Conservation (phyloP, 225 moss, liverwort and hornwort species). For the Sphagnum tenellum region DNA sequence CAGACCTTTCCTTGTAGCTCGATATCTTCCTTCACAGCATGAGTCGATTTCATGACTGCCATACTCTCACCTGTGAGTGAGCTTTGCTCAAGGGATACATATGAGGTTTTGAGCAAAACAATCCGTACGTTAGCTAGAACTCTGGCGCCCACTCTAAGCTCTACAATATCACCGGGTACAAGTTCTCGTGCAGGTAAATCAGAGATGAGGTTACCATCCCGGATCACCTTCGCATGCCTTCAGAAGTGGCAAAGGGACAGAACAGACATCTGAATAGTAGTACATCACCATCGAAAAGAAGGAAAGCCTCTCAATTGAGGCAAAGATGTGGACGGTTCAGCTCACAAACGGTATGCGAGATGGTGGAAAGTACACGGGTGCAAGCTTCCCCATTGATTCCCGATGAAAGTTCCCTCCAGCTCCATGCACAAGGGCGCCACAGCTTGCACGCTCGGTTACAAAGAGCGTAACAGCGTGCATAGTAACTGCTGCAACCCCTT, state of each 20-base stretch:
- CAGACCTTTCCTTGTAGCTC: constrained; percentile 90
- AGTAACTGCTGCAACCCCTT: constrained; percentile 41
- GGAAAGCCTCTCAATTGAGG: constrained; percentile 45
- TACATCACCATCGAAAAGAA: constrained; percentile 48
- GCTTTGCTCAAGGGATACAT: constrained; percentile 76
- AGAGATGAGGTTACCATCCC: constrained; percentile 42
- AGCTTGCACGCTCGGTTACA: constrained; percentile 11
- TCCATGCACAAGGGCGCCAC: constrained; percentile 39
- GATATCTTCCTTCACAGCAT: constrained; percentile 50
- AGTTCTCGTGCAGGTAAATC: constrained; percentile 68
- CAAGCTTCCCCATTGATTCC: constrained; percentile 13
- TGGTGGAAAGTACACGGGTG: too few species aligned
- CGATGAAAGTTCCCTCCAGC: constrained; percentile 32
- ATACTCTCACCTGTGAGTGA: constrained; percentile 93
- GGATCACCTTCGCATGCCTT: constrained; percentile 43
- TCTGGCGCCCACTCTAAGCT: constrained; percentile 84
- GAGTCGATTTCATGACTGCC: constrained; percentile 72
- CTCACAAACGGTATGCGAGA: not conserved
- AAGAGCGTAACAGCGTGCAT: constrained; percentile 17
- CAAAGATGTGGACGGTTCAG: constrained; percentile 21
- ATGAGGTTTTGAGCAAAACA: constrained; percentile 64
- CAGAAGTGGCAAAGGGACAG: too few species aligned
- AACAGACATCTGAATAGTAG: constrained; percentile 36
- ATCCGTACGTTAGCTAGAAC: constrained; percentile 91
- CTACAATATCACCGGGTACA: constrained; percentile 51